These are phyloP conservation scores for Ogataea ganodermae DNA, from an alignment of 805 yeast species.

Conservation along the genomic window DNA sequence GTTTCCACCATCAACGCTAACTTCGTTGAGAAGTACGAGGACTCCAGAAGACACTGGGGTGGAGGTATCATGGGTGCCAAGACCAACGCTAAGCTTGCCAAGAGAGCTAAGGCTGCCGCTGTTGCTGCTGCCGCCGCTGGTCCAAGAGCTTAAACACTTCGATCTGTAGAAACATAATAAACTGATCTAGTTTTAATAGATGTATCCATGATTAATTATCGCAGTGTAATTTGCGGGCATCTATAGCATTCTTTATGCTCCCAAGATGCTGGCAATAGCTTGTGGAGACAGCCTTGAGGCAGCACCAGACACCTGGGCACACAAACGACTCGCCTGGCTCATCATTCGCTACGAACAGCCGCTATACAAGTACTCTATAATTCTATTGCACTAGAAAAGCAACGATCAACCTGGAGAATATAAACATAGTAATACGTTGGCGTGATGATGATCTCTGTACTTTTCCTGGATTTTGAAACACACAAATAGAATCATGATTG, in stretches of 20 bases:
- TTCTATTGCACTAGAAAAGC: conserved; percentile 3
- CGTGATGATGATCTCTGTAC: conserved; percentile 5
- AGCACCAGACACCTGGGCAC: no score
- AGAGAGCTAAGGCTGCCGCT: conserved; percentile 58
- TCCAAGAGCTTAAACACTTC: conserved; percentile 11
- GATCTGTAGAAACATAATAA: conserved; percentile 5
- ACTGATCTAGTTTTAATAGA: background rate
- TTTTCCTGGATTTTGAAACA: conserved; percentile 2
- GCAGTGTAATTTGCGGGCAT: no score
- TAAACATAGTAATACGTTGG: conserved; percentile 7
- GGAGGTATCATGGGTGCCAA: conserved; percentile 96
- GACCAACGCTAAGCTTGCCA: conserved; percentile 80
- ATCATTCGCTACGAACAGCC: background rate
- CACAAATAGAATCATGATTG: conserved; percentile 7
- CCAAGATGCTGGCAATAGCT: no score
- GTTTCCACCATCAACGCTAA: conserved; percentile 88
- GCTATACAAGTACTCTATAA: conserved; percentile 2
- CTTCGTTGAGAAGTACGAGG: conserved; percentile 91
- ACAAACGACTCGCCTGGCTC: no score
- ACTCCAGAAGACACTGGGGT: conserved; percentile 97
- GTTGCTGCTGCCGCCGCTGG: conserved; percentile 28
- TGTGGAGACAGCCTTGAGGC: no score
- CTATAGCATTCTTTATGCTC: no score
- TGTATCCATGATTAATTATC: conserved; percentile 2
- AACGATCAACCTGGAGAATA: conserved; percentile 1